Evolutionary conservation across 1,284 basidiomycete species (phyloP).

Genomic region (Pisolithus thermaeus): DNA sequence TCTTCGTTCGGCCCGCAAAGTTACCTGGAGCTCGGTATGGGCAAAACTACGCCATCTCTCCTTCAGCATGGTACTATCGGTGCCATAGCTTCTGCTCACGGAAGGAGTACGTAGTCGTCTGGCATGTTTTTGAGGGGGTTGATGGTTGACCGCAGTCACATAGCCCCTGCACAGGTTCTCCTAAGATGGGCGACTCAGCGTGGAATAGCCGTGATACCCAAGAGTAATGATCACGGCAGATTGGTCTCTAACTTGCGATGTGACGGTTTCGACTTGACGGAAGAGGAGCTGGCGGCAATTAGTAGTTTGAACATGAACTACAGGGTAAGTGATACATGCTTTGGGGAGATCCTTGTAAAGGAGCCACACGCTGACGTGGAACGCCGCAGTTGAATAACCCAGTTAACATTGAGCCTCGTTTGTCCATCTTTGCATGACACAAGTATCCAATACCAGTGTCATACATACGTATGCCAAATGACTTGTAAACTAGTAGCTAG

Average conservation of each 20-base stretch:
- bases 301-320: conserved; percentile 59
- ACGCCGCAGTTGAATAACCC: conserved; percentile 61
- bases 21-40: conserved; percentile 59
- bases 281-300: conserved; percentile 56
- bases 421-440: conserved; percentile 62
- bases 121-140: not conserved
- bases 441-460: no score
- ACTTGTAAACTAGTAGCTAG: no score
- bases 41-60: conserved; percentile 45
- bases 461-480: no score
- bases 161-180: conserved; percentile 58
- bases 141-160: conserved; percentile 5
- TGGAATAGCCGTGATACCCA: conserved; percentile 75
- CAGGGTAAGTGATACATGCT: conserved; percentile 39
- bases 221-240: conserved; percentile 53
- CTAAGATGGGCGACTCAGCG: conserved; percentile 77
- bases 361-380: no score
- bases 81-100: conserved; percentile 44
- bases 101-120: conserved; percentile 43
- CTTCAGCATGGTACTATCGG: conserved; percentile 46
- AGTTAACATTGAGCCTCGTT: conserved; percentile 52
- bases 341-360: not conserved
- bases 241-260: conserved; percentile 57
- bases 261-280: conserved; percentile 52
- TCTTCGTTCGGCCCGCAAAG: conserved; percentile 72